These are phyloP conservation scores for Debaryomyces hansenii DNA, from an alignment of 805 yeast species.

Conservation along the genomic window DNA sequence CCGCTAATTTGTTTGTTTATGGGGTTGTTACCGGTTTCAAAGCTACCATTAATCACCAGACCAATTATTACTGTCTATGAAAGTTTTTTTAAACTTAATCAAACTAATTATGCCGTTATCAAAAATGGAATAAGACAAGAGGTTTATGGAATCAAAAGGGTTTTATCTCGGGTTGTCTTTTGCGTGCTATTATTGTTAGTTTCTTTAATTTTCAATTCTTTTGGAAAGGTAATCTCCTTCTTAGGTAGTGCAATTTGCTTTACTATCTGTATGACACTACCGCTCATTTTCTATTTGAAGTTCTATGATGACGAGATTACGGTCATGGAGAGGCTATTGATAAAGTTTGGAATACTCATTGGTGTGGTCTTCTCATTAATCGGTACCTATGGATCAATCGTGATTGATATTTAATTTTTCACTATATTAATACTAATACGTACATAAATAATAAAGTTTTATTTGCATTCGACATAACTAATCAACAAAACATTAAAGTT, in stretches of 20 bases:
- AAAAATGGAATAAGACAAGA: constrained; percentile 1
- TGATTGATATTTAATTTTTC: constrained; percentile 9
- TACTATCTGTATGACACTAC: constrained; percentile 40
- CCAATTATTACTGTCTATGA: constrained; percentile 43
- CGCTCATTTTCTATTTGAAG: constrained; percentile 34
- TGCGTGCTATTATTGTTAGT: constrained; percentile 19
- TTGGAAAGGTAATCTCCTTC: constrained; percentile 41
- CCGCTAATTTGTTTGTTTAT: constrained; percentile 30
- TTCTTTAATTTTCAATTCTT: constrained; percentile 34
- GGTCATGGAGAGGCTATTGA: constrained; percentile 4
- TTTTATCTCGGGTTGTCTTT: constrained; percentile 22
- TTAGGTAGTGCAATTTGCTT: constrained; percentile 44
- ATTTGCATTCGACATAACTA: neutral
- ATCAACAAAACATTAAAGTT: constrained; percentile 5
- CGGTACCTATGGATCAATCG: constrained; percentile 27
- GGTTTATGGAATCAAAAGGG: constrained; percentile 2
- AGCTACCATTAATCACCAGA: constrained; percentile 37
- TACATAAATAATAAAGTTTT: neutral
- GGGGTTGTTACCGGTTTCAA: constrained; percentile 41
- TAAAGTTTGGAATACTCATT: constrained; percentile 19
- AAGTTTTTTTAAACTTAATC: constrained; percentile 18
- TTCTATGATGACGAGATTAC: constrained; percentile 22
- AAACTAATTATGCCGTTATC: neutral
- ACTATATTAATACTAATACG: neutral
- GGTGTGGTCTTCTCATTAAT: constrained; percentile 19